These are phyloP conservation scores for Verticillium dahliae DNA, from an alignment of 2,329 filamentous ascomycete genomes.

Conservation along the genomic window DNA sequence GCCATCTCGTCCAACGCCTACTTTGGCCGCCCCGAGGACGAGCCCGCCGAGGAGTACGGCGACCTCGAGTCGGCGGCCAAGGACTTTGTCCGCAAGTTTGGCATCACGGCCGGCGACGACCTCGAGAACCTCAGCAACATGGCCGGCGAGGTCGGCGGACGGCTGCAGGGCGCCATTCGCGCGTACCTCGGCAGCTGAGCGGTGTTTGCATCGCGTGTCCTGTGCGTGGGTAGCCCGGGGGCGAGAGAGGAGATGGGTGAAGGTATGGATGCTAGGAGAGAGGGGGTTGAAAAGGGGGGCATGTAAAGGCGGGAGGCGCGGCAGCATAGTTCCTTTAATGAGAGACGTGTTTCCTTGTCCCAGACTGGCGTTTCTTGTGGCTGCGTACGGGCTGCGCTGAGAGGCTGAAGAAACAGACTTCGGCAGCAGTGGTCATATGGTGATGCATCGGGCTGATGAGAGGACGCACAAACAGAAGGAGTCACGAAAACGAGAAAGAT, in stretches of 20 bases:
- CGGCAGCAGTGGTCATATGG: too few relatives aligned
- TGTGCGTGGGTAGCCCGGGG: neutral
- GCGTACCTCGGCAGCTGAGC: constrained; percentile 55
- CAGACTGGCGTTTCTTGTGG: neutral
- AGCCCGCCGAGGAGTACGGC: constrained; percentile 72
- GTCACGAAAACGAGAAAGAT: too few relatives aligned
- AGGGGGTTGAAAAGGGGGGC: neutral
- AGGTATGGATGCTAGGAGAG: neutral
- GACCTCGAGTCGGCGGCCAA: constrained; percentile 90
- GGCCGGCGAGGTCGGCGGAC: constrained; percentile 77
- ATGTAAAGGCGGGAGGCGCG: neutral
- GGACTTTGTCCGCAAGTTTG: constrained; percentile 92
- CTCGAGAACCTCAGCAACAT: constrained; percentile 81
- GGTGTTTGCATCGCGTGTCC: neutral
- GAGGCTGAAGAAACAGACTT: neutral
- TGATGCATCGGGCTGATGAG: neutral
- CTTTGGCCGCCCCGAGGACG: constrained; percentile 88
- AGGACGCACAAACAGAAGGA: neutral
- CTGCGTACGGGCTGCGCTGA: neutral
- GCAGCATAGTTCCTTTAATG: neutral
- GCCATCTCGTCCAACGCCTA: constrained; percentile 95
- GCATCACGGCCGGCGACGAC: constrained; percentile 92
- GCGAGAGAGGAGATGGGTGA: too few relatives aligned
- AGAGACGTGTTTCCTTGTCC: neutral
- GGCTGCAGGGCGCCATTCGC: constrained; percentile 70